These are phyloP conservation scores for Elsinoe necatrix DNA, from an alignment of 2,329 filamentous ascomycete genomes.

Conservation along the genomic window DNA sequence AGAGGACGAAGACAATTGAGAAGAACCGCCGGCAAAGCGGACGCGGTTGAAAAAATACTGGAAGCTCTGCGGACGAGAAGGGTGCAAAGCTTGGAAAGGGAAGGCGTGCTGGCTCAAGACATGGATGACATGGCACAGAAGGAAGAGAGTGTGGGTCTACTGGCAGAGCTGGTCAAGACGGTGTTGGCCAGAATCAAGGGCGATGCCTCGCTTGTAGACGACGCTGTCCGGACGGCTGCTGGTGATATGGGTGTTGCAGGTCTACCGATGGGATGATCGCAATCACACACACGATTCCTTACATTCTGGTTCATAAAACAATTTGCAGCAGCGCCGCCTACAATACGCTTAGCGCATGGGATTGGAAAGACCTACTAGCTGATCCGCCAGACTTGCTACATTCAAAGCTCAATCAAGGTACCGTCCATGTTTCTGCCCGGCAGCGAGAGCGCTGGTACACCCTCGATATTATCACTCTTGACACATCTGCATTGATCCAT, in stretches of 20 bases:
- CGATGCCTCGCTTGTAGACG: slow-evolving; percentile 9
- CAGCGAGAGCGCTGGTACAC: too few species aligned
- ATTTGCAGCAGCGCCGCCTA: too few species aligned
- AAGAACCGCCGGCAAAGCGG: background rate
- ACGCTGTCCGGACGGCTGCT: slow-evolving; percentile 7
- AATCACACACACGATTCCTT: too few species aligned
- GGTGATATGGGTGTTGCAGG: slow-evolving; percentile 14
- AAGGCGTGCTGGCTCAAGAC: background rate
- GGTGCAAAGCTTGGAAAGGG: background rate
- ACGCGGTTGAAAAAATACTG: slow-evolving; percentile 13
- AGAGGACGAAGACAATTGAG: slow-evolving; percentile 16
- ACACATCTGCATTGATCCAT: too few species aligned
- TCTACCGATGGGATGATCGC: too few species aligned
- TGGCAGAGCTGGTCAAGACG: slow-evolving; percentile 16
- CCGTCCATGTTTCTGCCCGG: too few species aligned
- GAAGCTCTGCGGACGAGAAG: background rate
- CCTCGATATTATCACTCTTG: too few species aligned
- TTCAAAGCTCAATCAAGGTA: too few species aligned
- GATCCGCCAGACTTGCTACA: too few species aligned
- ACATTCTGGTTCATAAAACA: too few species aligned
- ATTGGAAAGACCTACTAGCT: too few species aligned
- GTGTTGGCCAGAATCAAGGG: slow-evolving; percentile 14
- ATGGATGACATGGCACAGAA: background rate
- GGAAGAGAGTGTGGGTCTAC: slow-evolving; percentile 15
- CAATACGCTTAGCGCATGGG: too few species aligned